Base-by-base conservation (phyloP, 179 eudicot genomes). In the Spergularia azorica region DNA sequence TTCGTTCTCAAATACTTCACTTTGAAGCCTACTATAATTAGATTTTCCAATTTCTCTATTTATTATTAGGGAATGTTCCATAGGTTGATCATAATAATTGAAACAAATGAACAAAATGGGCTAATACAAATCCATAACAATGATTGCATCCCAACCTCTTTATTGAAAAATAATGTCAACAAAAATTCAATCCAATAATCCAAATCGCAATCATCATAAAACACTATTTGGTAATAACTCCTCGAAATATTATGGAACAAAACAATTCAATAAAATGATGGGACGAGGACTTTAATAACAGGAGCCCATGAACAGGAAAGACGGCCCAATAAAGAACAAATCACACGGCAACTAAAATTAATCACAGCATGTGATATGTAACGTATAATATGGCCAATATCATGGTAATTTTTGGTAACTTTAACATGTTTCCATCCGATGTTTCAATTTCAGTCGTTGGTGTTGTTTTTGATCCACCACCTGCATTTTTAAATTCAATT, bases 391-490 rank as follows among this genome's bases (percentile, higher is more conserved):
- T 48, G 46, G 82, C 74, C 66, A 70, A 65, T 1, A 83, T 52
- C 38, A 79, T 52, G 12, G 67, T 59, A 71, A 71, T 39, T 26
- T 26, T 46, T 36, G 82, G 63, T 17, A 63, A 78, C 64, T 64
- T 79, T 71, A 72, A 50, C 54, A 48, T 71, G 72, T 21, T 83
- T 72, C 77, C 85, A 16, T 79, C 75, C 2, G 82, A 79, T 18
- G 82, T 59, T 12, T 76, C 82, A 16, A 46, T 78, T 7, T 62
- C 61, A 18, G 78, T 79, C 60, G 77, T 79, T 71, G 85, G 85
- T 64, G 79, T 71, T 63, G 75, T 55, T 65, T 70, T 75, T 0
- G 82, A 74, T 75, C 85, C 82, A 63, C 80, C 63, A 17, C 62
- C 85, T 83, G 74, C 63, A 70, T 46, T 54, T 21, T 15, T 2